Evolutionary conservation across 495 filamentous ascomycete genomes (phyloP).

Genomic region (Tuber magnatum): DNA sequence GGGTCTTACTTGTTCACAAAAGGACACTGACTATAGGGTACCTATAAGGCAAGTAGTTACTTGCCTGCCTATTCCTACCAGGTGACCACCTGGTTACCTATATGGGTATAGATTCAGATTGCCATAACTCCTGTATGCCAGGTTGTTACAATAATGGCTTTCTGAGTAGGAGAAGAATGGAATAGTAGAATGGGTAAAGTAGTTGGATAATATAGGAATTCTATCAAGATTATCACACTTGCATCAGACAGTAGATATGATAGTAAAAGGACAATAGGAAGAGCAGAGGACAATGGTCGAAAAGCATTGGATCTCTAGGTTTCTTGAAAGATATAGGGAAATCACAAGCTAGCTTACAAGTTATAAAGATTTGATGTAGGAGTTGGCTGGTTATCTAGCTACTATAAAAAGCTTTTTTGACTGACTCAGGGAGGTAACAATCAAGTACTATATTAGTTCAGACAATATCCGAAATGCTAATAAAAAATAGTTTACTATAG

Average conservation of each 20-base stretch:
- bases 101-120: no score
- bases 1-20: no score
- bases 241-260: not conserved
- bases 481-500: conserved; percentile 10
- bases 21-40: no score
- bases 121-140: no score
- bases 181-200: conserved; percentile 7
- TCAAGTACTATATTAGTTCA: not conserved
- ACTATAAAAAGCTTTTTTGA: conserved; percentile 6
- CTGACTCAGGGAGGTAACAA: not conserved
- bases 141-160: no score
- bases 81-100: no score
- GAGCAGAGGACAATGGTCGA: not conserved
- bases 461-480: conserved; percentile 5
- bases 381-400: not conserved
- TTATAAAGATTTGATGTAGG: conserved; percentile 8
- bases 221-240: conserved; percentile 11
- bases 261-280: not conserved
- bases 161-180: conserved; percentile 2
- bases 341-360: not conserved
- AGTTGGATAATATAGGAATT: conserved; percentile 15
- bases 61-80: no score
- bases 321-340: no score
- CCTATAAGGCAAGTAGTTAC: no score
- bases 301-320: conserved; percentile 5